Base-by-base conservation (phyloP, 2,329 filamentous ascomycete species). In the Phaeomoniella chlamydospora region DNA sequence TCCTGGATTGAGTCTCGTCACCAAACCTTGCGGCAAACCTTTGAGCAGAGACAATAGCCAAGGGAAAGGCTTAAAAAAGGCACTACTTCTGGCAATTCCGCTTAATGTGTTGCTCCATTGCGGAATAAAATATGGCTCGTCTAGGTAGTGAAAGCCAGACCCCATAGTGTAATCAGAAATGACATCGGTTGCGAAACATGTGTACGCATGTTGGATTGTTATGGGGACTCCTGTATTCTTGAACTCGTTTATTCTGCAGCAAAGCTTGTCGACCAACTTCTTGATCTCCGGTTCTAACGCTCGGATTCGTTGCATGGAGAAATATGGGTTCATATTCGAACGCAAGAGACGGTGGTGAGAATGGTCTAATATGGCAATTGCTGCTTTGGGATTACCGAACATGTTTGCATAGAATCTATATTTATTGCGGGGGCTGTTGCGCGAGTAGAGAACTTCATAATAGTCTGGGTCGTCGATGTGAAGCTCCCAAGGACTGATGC, bases 301-400 rank as follows among this genome's bases (percentile, higher is more conserved):
- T 37, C 37, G 42, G 17, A 56, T 53, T 12, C 50, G 46, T 17
- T 40, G 35, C 19, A 42, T 47, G 3, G 54, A 54, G 43, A 58
- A 58, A 46, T 50, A 57, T 4, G 53, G 52, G 36, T 50, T 56
- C 45, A 57, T 52, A 11, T 52, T 46, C 19, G 51, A 47, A 5
- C 55, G 47, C 4, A 49, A 42, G 10, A 51, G 41, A 2, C 54
- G 52, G 40, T 58, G 56, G 11, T 43, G 49, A 15, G 44, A 45
- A 38, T 55, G 47, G 35, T 55, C 48, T 34, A 49, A 40, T 1
- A 48, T 47, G 3, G 47, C 48, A 36, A 58, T 56, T 44, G 55
- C 49, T 32, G 53, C 49, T 5, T 42, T 39, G 4, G 52, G 46
- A 16, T 43, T 45, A 10, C 49, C 50, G 33, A 56, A 51, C 22